Evolutionary conservation across 176 grass and related monocot genomes (phyloP).

Genomic region (Dendrocalamus sinicus): DNA sequence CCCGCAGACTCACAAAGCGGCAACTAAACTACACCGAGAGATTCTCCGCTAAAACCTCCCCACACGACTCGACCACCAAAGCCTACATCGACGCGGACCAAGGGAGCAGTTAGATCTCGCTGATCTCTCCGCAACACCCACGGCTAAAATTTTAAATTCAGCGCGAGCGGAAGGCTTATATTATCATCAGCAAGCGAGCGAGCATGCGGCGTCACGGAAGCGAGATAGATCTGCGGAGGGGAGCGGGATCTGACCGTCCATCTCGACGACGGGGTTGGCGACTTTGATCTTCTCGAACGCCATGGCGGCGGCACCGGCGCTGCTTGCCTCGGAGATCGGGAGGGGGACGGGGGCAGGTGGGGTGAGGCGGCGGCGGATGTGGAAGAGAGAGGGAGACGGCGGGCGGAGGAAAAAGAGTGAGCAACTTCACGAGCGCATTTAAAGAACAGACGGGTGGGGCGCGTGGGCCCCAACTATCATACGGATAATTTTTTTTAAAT

Average conservation of each 20-base stretch:
- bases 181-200: background rate
- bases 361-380: background rate
- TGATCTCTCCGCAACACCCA: conserved; percentile 39
- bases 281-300: conserved; percentile 95
- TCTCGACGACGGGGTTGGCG: conserved; percentile 83
- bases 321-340: conserved; percentile 54
- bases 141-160: conserved; percentile 33
- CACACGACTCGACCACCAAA: conserved; percentile 3
- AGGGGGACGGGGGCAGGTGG: background rate
- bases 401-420: background rate
- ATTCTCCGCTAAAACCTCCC: background rate
- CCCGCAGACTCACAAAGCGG: background rate
- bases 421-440: conserved; percentile 40
- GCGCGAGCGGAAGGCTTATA: background rate
- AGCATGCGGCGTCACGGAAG: background rate
- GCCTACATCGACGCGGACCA: background rate
- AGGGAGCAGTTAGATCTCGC: background rate
- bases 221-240: conserved; percentile 13
- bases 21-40: background rate
- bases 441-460: background rate
- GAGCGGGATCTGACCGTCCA: conserved; percentile 72
- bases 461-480: conserved; percentile 8
- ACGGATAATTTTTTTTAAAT: background rate
- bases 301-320: conserved; percentile 46
- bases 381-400: background rate